Conservation (phyloP, 176 grass and related monocot species). For the Musa itinerans region DNA sequence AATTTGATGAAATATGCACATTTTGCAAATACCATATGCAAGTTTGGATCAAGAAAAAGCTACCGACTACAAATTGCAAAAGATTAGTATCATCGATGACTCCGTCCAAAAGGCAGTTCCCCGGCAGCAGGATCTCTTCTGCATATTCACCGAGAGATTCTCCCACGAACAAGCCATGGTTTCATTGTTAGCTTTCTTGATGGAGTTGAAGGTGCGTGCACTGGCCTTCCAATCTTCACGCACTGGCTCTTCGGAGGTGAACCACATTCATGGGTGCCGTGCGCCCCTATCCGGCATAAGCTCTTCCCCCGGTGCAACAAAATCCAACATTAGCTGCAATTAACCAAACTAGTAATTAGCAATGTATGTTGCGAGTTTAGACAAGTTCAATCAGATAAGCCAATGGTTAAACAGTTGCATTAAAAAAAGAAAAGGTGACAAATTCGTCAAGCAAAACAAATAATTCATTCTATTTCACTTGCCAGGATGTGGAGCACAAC, state of each 20-base stretch:
- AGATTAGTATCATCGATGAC: background rate
- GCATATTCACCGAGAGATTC: conserved; percentile 38
- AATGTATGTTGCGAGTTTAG: background rate
- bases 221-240: background rate
- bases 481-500: background rate
- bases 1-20: no score
- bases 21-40: no score
- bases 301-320: conserved; percentile 35
- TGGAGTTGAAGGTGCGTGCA: conserved; percentile 34
- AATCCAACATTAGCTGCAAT: conserved; percentile 58
- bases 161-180: conserved; percentile 50
- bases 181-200: conserved; percentile 49
- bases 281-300: conserved; percentile 46
- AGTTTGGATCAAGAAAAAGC: no score
- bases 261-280: background rate
- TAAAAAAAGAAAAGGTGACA: no score
- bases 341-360: no score
- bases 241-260: background rate
- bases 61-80: no score
- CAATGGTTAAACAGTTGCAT: background rate
- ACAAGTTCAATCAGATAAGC: background rate
- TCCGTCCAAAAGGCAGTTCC: conserved; percentile 36
- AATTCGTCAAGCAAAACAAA: background rate
- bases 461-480: background rate
- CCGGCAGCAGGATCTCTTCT: conserved; percentile 30